These are phyloP conservation scores for Fusarium globosum DNA, from an alignment of 2,329 filamentous ascomycete species.

Conservation along the genomic window DNA sequence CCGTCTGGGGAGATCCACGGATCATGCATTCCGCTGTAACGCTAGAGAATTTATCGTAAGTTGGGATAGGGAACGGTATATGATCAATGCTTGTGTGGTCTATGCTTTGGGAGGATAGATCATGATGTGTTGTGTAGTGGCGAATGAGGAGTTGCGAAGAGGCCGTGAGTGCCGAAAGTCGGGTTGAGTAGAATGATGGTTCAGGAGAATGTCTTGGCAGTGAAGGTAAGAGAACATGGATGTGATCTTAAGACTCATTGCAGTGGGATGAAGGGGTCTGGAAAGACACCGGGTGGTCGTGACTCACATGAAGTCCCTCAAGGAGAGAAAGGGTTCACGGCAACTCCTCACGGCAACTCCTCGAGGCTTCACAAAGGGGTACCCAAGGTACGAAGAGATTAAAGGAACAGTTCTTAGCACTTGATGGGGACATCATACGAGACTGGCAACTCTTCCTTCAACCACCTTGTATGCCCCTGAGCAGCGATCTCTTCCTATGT, in stretches of 20 bases:
- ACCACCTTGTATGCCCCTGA: fast-evolving
- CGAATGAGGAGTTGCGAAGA: background rate
- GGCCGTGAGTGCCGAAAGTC: background rate
- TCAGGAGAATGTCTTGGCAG: background rate
- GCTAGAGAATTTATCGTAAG: constrained; percentile 8
- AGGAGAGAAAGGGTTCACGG: background rate
- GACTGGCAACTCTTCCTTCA: fast-evolving
- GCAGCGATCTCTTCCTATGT: fast-evolving
- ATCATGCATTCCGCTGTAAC: background rate
- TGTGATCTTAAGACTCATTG: background rate
- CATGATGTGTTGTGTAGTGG: background rate
- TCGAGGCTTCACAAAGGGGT: background rate
- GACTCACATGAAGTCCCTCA: background rate
- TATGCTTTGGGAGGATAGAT: background rate
- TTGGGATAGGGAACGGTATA: background rate
- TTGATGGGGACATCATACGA: fast-evolving
- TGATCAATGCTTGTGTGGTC: background rate
- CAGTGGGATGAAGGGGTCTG: background rate
- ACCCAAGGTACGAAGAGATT: background rate
- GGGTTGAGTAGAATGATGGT: background rate
- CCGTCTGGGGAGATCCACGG: constrained; percentile 4
- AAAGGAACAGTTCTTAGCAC: background rate
- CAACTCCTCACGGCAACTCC: background rate
- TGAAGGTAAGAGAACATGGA: background rate
- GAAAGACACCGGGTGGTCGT: too few relatives aligned